phyloP scores from a whole-genome alignment of 257 asterid genomes.

The Haberlea rhodopensis region DNA sequence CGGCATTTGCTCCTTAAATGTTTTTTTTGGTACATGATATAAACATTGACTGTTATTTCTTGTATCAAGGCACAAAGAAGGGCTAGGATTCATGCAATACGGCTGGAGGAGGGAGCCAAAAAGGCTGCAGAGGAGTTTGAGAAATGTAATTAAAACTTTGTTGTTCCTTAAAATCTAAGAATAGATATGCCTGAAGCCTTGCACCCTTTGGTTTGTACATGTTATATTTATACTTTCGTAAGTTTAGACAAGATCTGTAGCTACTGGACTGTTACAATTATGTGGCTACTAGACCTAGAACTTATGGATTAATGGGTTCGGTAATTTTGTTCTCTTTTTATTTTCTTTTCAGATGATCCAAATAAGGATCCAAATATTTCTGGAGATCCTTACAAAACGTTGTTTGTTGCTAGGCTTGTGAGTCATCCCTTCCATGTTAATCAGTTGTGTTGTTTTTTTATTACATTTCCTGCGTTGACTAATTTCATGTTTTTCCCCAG shows the following conservation, averaged over 20 bases:
- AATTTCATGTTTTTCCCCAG: constrained; percentile 38
- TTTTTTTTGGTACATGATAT: too few species aligned
- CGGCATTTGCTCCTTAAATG: too few species aligned
- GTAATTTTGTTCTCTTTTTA: constrained; percentile 9
- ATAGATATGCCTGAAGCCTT: background rate
- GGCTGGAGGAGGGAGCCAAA: constrained; percentile 89
- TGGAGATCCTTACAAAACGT: constrained; percentile 96
- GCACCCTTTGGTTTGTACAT: too few species aligned
- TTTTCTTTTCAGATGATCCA: constrained; percentile 73
- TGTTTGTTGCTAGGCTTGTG: constrained; percentile 95
- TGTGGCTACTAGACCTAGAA: too few species aligned
- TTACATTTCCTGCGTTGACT: constrained; percentile 21
- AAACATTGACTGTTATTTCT: too few species aligned
- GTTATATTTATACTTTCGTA: too few species aligned
- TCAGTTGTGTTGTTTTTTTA: constrained; percentile 5
- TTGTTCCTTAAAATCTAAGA: constrained; percentile 2
- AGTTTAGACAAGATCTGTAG: too few species aligned
- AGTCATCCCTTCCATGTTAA: constrained; percentile 31
- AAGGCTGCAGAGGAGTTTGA: constrained; percentile 91
- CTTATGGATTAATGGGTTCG: constrained; percentile 12
- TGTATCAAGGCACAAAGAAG: constrained; percentile 60
- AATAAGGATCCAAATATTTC: constrained; percentile 68
- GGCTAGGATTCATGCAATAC: constrained; percentile 81
- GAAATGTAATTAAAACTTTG: constrained; percentile 47
- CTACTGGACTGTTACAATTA: too few species aligned